Base-by-base conservation (phyloP, 2,329 filamentous ascomycete genomes). In the Plenodomus lindquistii region DNA sequence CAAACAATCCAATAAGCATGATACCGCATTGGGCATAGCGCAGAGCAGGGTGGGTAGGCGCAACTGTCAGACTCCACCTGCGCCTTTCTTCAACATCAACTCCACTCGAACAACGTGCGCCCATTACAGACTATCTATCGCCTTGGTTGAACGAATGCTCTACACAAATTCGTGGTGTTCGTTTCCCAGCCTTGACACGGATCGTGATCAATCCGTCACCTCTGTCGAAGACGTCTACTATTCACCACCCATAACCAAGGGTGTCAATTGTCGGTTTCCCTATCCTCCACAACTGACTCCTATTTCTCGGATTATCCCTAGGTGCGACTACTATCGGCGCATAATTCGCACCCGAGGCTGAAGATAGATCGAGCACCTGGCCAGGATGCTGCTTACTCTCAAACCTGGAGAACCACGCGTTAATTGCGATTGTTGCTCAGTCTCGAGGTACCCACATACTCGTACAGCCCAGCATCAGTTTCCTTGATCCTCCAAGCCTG, bases 1-100 rank as follows among this genome's bases (percentile, higher is more conserved):
- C 56, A 59, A 57, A 57, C 56, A 55, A 20, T 42, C 43, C 42
- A 18, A 37, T 51, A 50, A 59, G 50, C 57, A 59, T 50, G 50
- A 27, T 57, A 54, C 57, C 52, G 18, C 29, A 51, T 57, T n/a
- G 15, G 52, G 57, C 18, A 34, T 59, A 59, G 51, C 29, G 43
- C 36, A 5, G 5, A 6, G 11, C 11, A 11, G 22, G n/a, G n/a
- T n/a, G 22, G 5, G 22, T 17, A 34, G 39, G 11, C 24, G 20
- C 19, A 16, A 9, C 37, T n/a, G 20, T 39, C 20, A 24, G 6
- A 11, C 22, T 24, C 22, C 22, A 24, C 22, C 22, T 24, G n/a
- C n/a, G n/a, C n/a, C n/a, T n/a, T n/a, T 11, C 11, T 11, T 24
- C 22, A 24, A 24, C 27, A 8, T 31, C 27, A 31, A 31, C 27